These are phyloP conservation scores for Kalmanozyma brasiliensis DNA, from an alignment of 1,284 basidiomycete genomes.

Conservation along the genomic window DNA sequence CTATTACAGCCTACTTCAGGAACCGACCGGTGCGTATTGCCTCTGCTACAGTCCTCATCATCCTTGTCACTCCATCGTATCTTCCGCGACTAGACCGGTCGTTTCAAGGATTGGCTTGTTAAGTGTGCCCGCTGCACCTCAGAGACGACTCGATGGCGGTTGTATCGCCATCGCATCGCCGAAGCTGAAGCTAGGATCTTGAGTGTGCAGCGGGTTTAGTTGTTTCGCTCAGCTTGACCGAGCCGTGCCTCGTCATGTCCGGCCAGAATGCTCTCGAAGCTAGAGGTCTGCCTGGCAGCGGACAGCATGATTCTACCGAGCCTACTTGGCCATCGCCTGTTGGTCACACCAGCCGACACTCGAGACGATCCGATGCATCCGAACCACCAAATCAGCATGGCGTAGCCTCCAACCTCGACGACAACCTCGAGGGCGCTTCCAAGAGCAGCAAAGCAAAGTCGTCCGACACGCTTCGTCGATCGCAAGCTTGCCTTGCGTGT, in stretches of 20 bases:
- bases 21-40: too few species aligned
- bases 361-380: neutral
- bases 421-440: neutral
- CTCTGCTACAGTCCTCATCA: too few species aligned
- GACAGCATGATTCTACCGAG: neutral
- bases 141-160: too few species aligned
- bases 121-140: too few species aligned
- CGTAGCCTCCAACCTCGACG: conserved; percentile 6
- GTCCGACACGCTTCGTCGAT: conserved; percentile 29
- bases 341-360: neutral
- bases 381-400: neutral
- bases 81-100: too few species aligned
- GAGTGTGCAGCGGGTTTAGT: too few species aligned
- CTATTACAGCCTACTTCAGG: too few species aligned
- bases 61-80: too few species aligned
- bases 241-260: conserved; percentile 8
- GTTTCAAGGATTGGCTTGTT: too few species aligned
- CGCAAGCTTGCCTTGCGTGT: conserved; percentile 39
- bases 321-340: neutral
- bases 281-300: conserved; percentile 1
- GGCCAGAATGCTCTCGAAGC: conserved; percentile 2
- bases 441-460: conserved; percentile 11
- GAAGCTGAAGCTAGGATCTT: neutral
- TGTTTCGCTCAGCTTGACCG: too few species aligned
- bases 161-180: too few species aligned